Evolutionary conservation across 2,329 filamentous ascomycete species (phyloP).

Genomic region (Fusarium kyushuense): DNA sequence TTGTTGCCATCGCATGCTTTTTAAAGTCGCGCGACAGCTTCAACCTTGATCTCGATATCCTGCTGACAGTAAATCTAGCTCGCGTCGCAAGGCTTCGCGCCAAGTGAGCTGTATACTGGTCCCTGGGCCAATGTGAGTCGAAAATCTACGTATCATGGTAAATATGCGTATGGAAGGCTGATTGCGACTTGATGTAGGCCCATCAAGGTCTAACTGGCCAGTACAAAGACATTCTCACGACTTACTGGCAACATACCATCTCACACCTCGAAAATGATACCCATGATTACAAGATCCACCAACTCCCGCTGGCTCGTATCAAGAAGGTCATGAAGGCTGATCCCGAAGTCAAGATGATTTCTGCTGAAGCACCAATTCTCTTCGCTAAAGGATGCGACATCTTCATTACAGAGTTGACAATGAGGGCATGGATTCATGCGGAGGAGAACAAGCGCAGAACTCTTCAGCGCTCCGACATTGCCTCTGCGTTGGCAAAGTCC

Average conservation of each 20-base stretch:
- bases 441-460: conserved; percentile 99
- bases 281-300: conserved; percentile 98
- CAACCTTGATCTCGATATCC: background rate
- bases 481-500: conserved; percentile 93
- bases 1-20: conserved; percentile 1
- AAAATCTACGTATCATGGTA: background rate
- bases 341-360: conserved; percentile 99
- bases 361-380: conserved; percentile 94
- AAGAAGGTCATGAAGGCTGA: conserved; percentile 99
- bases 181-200: conserved; percentile 66
- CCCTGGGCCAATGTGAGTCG: conserved; percentile 90
- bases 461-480: conserved; percentile 94
- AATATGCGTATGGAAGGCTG: background rate
- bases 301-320: conserved; percentile 95
- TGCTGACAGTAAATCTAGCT: conserved; percentile 66
- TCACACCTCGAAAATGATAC: conserved; percentile 93
- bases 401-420: conserved; percentile 98
- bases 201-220: conserved; percentile 93
- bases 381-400: conserved; percentile 99
- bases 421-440: conserved; percentile 99
- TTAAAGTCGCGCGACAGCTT: conserved; percentile 3
- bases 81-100: conserved; percentile 86
- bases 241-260: conserved; percentile 99
- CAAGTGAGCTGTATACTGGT: conserved; percentile 93
- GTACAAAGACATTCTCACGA: conserved; percentile 97